Percentiles rank a stretch among this genome's conserved stretches.
Evolutionary conservation across 176 grass and related monocot genomes (phyloP).

Genomic region (Zea luxurians): DNA sequence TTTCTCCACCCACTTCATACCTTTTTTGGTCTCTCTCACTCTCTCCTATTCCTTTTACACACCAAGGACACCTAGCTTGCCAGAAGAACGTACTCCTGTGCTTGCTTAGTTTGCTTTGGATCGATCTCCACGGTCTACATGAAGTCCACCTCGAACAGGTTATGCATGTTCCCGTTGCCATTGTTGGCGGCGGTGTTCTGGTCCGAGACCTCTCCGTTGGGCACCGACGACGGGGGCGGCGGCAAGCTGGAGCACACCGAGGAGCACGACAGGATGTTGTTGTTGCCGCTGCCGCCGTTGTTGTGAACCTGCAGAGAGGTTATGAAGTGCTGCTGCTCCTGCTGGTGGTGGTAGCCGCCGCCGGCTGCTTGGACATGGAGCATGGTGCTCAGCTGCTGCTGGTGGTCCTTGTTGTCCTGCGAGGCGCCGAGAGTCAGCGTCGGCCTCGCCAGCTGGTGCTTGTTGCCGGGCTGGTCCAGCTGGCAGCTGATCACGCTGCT

Average conservation of each 20-base stretch:
- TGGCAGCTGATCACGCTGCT: slow-evolving; percentile 54
- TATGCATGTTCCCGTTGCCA: slow-evolving; percentile 34
- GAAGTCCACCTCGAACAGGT: slow-evolving; percentile 58
- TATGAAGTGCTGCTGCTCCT: slow-evolving; percentile 43
- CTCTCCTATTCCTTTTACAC: slow-evolving; percentile 38
- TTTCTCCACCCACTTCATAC: not conserved
- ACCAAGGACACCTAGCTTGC: slow-evolving; percentile 27
- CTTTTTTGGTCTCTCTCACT: not conserved
- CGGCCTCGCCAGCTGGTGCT: slow-evolving; percentile 35
- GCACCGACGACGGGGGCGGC: slow-evolving; percentile 25
- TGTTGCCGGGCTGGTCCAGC: slow-evolving; percentile 38
- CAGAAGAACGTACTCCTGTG: not conserved
- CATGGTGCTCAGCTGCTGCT: slow-evolving; percentile 33
- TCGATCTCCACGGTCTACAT: slow-evolving; percentile 34
- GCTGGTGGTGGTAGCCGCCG: slow-evolving; percentile 11
- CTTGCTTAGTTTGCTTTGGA: not conserved
- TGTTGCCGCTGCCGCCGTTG: not conserved
- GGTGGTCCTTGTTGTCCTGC: slow-evolving; percentile 8
- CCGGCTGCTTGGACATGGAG: slow-evolving; percentile 35
- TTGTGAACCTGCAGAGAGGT: slow-evolving; percentile 30
- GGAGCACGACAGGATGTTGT: slow-evolving; percentile 36
- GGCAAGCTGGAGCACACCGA: slow-evolving; percentile 43
- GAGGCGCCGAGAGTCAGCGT: slow-evolving; percentile 48
- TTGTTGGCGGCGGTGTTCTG: slow-evolving; percentile 25
- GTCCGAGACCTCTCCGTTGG: slow-evolving; percentile 40